Base-by-base conservation (phyloP, 2,329 filamentous ascomycete species). In the Xylariaceae sp. region DNA sequence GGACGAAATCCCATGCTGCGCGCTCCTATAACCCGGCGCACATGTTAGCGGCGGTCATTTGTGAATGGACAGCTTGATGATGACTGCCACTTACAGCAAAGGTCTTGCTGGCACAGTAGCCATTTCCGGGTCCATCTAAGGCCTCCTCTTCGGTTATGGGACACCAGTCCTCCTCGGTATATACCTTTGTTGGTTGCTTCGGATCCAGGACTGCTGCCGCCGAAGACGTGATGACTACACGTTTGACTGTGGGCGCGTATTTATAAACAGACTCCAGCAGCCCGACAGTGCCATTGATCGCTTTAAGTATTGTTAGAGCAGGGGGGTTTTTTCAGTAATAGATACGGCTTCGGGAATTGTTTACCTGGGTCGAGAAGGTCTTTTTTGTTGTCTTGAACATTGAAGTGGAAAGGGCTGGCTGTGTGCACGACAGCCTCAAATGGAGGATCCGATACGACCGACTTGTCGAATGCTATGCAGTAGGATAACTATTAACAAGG, bases 211-310 rank as follows among this genome's bases (percentile, higher is more conserved):
- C 73, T 53, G 77, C 71, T 16, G 77, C 77, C 61, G 79, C 80
- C 26, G 77, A 79, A n/a, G 76, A 78, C 15, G 77, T 80, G 26
- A 83, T 69, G 47, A 86, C 85, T 7, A 94, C 86, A 51, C 84
- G 79, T 71, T 85, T 88, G 46, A 94, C 86, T 1, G 59, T 61
- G 0, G 77, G 77, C 0, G 76, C 63, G 66, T 79, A 54, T 49
- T 74, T 73, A 61, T 85, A 82, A 55, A 91, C 77, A 8, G 87
- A 82, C 58, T 85, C 80, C 26, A 88, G 83, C 53, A 92, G 82
- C 39, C 85, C 85, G 60, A 84, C 86, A 1, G 78, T 81, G 57
- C 79, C 81, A 48, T 76, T 70, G 21, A 81, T 66, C 1, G 80
- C 80, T 1, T 80, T 79, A 59, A 79, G 74, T 55, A 83, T 67